phyloP scores from a whole-genome alignment of 305 asterid species.

The Euphrasia arctica region DNA sequence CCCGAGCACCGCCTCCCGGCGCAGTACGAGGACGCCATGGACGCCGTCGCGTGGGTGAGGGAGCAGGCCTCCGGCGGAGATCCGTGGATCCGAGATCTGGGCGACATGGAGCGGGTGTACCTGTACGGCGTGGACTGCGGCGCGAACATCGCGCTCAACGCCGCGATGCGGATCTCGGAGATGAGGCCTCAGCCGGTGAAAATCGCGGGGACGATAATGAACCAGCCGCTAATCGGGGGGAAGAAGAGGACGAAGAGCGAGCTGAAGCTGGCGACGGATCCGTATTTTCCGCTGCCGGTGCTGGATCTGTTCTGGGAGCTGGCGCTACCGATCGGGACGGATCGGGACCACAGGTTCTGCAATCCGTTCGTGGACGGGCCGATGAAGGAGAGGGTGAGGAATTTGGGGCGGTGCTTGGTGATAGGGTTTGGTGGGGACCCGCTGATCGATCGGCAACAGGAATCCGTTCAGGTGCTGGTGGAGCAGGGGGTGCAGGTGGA shows the following conservation, averaged over 20 bases:
- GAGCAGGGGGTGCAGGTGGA: constrained; percentile 70
- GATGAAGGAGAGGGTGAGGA: constrained; percentile 43
- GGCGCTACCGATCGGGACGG: constrained; percentile 72
- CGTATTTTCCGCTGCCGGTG: constrained; percentile 68
- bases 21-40: constrained; percentile 74
- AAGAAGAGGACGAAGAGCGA: constrained; percentile 69
- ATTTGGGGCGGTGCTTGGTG: constrained; percentile 65
- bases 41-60: constrained; percentile 59
- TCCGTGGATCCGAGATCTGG: constrained; percentile 59
- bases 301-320: constrained; percentile 77
- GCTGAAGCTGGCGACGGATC: constrained; percentile 66
- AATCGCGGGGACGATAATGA: constrained; percentile 56
- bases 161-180: constrained; percentile 52
- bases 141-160: constrained; percentile 70
- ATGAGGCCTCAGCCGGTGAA: constrained; percentile 42
- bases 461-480: constrained; percentile 70
- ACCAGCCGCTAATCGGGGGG: constrained; percentile 80
- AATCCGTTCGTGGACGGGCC: constrained; percentile 58
- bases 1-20: constrained; percentile 84
- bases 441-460: constrained; percentile 80
- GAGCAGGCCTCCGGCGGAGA: constrained; percentile 56
- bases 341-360: constrained; percentile 70
- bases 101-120: constrained; percentile 27
- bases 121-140: constrained; percentile 75
- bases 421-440: constrained; percentile 89